Conservation (phyloP, 2,329 filamentous ascomycete species). For the Neofusicoccum laricinum region DNA sequence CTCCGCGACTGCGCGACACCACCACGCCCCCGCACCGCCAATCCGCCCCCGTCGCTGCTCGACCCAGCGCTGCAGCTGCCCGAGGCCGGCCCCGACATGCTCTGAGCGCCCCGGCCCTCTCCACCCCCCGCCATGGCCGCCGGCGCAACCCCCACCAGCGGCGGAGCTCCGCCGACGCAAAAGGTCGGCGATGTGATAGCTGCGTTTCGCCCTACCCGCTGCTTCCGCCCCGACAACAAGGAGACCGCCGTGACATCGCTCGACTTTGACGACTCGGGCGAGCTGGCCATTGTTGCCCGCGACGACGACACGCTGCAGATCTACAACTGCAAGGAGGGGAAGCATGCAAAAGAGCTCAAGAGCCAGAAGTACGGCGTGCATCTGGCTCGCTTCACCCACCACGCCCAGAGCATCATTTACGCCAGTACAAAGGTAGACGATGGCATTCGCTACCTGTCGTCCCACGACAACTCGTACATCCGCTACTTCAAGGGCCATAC, state of each 20-base stretch:
- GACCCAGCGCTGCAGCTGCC: neutral
- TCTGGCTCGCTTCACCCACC: conserved; percentile 90
- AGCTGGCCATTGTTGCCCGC: conserved; percentile 85
- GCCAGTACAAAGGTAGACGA: conserved; percentile 94
- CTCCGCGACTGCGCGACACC: neutral
- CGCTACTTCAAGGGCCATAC: conserved; percentile 94
- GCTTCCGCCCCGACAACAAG: conserved; percentile 45
- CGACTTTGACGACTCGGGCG: conserved; percentile 94
- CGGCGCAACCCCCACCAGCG: conserved; percentile 29
- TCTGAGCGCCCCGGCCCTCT: neutral
- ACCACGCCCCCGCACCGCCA: neutral
- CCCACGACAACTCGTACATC: conserved; percentile 93
- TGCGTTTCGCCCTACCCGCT: conserved; percentile 67
- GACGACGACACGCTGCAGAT: conserved; percentile 95
- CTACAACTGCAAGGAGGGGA: conserved; percentile 89
- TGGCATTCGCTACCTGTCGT: conserved; percentile 81
- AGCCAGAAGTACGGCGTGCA: conserved; percentile 98
- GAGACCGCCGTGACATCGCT: conserved; percentile 76
- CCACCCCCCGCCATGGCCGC: conserved; percentile 27
- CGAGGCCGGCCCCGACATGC: conserved; percentile 1
- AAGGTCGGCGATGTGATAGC: conserved; percentile 76
- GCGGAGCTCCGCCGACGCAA: conserved; percentile 37
- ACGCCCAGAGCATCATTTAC: conserved; percentile 86
- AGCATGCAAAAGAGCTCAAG: conserved; percentile 81
- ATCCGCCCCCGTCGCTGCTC: neutral